These are phyloP conservation scores for Botryosphaeria dothidea DNA, from an alignment of 2,329 filamentous ascomycete genomes.

Conservation along the genomic window DNA sequence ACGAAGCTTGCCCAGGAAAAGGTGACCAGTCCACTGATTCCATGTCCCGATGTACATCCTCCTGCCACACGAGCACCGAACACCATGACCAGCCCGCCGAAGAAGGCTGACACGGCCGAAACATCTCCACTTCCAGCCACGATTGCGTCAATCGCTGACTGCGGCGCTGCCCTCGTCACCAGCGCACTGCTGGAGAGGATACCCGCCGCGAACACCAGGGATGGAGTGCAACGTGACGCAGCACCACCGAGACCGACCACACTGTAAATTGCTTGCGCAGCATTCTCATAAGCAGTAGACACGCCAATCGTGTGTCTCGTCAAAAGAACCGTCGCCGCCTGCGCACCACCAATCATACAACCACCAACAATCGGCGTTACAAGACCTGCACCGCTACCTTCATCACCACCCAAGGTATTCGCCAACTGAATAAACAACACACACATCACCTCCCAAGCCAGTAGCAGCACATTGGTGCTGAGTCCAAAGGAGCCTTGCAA, in stretches of 20 bases:
- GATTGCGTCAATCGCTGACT: neutral
- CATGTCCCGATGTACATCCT: slow-evolving; percentile 70
- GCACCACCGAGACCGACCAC: slow-evolving; percentile 26
- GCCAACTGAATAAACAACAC: slow-evolving; percentile 44
- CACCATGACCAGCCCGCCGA: slow-evolving; percentile 60
- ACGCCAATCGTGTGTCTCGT: slow-evolving; percentile 60
- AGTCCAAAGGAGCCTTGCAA: slow-evolving; percentile 41
- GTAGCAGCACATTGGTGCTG: slow-evolving; percentile 38
- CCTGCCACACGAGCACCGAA: slow-evolving; percentile 64
- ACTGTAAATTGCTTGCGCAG: slow-evolving; percentile 49
- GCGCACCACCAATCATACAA: slow-evolving; percentile 58
- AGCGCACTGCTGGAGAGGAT: slow-evolving; percentile 50
- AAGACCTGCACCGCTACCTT: slow-evolving; percentile 27
- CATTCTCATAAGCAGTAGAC: slow-evolving; percentile 63
- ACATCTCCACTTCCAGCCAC: neutral
- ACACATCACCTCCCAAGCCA: slow-evolving; percentile 48
- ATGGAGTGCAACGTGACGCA: slow-evolving; percentile 32
- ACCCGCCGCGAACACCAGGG: slow-evolving; percentile 56
- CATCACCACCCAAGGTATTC: slow-evolving; percentile 24
- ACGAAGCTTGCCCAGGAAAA: slow-evolving; percentile 63
- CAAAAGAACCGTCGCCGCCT: slow-evolving; percentile 57
- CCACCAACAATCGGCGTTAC: slow-evolving; percentile 57
- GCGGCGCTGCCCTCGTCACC: slow-evolving; percentile 26
- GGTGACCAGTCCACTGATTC: slow-evolving; percentile 66
- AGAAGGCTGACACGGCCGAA: slow-evolving; percentile 38